Base-by-base conservation (phyloP, 2,329 filamentous ascomycete genomes). In the Botrytis paeoniae region DNA sequence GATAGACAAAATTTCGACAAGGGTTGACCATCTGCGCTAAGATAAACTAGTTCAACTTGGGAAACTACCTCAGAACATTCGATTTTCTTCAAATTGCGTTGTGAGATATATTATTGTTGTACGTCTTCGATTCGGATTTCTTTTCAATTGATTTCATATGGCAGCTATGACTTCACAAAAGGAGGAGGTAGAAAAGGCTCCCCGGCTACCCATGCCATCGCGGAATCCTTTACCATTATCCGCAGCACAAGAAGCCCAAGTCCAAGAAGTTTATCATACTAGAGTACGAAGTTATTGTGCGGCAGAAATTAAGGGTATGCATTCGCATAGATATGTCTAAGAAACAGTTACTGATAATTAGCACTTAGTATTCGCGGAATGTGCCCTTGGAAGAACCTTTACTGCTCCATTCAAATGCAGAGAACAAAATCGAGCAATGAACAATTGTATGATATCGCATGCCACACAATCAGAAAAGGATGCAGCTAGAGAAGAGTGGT, bases 401-500 rank as follows among this genome's bases (percentile, higher is more conserved):
- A 94, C 91, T 73, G 92, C 96, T 73, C 92, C 94, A 20, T 98
- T 96, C 86, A 88, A 90, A 70, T 99, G 96, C 85, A 91, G 94
- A 71, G 84, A 87, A 66, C 88, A 95, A 80, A 92, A 94, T 79
- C 90, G 91, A 75, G 86, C 87, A 51, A 99, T 99, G 96, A 99
- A 99, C 84, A 87, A 85, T 75, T 99, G 96, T 85, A 98, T 99
- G 94, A 87, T 95, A 78, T 83, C 87, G 72, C 92, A 97, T 84
- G 95, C 95, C 72, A 97, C 93, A 76, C 92, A 91, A 76, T 89
- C 88, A 71, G 93, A 97, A 81, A 89, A 97, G 82, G 96, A 99
- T 84, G 90, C 89, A 37, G 96, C 96, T 76, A 87, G 96, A 70
- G 93, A 94, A 82, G 94, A 98, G 81, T 99, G 96, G 96, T 98